A percentile compares a stretch with the other conserved stretches of the same genome.
phyloP scores from a whole-genome alignment of 148 eudicot genomes.

The Euryodendron excelsum region DNA sequence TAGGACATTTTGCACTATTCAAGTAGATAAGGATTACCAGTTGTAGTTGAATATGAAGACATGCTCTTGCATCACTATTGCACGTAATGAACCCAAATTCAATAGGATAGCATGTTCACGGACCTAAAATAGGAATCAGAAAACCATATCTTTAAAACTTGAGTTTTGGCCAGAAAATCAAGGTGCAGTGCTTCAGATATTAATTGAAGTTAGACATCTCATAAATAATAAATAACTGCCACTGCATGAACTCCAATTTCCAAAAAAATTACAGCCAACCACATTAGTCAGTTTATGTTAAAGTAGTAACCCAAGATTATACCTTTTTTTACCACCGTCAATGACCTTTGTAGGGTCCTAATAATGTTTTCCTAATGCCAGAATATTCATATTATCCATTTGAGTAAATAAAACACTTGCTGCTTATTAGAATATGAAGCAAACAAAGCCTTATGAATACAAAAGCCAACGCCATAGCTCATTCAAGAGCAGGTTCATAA shows the following conservation, averaged over 20 bases:
- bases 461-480: neutral
- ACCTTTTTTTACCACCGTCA: too few species aligned
- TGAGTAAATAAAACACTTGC: neutral
- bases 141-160: conserved; percentile 4
- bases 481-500: neutral
- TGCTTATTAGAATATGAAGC: neutral
- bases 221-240: neutral
- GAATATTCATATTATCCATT: neutral
- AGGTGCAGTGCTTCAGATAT: neutral
- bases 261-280: neutral
- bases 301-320: neutral
- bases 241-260: neutral
- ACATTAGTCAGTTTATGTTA: neutral
- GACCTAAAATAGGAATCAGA: conserved; percentile 47
- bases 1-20: conserved; percentile 1
- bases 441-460: neutral
- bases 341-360: neutral
- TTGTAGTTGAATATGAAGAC: conserved; percentile 92
- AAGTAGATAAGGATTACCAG: conserved; percentile 47
- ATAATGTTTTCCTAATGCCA: neutral
- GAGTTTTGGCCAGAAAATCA: neutral
- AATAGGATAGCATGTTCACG: conserved; percentile 91
- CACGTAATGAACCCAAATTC: conserved; percentile 90
- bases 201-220: neutral
- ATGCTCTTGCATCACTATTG: conserved; percentile 91